Evolutionary conservation across 225 moss, liverwort and hornwort species (phyloP), one percentile per base, ranked within the genome.

Genomic region (Sphagnum contortum): DNA sequence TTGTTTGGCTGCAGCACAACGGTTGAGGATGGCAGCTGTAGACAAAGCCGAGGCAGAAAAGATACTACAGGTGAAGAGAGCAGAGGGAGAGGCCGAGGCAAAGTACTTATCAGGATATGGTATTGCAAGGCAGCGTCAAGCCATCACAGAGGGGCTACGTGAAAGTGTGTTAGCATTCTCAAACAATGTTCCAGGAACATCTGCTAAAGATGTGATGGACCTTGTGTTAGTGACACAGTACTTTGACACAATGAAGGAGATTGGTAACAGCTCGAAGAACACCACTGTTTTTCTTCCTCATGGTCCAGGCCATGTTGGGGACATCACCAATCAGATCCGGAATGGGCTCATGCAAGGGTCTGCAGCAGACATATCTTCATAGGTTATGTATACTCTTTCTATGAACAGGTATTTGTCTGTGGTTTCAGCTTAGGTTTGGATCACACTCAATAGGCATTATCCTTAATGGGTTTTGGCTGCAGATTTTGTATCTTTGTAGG

Each of bases 231-330:
- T 98, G 44, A 98, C 96, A 0, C 92, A 98, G 69, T 98, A 98
- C 71, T 98, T 98, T 61, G 96, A 98, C 75, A 98, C 96, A 10
- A 98, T 92, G 92, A 98, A 98, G 75, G 96, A 98, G 48, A 81
- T 98, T 29, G 96, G 92, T 5, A 80, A 75, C 61, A 72, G 72
- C 51, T 98, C 96, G 8, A 98, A 83, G 77, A 92, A 74, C 64
- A 88, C 88, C 12, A 90, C 96, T 2, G 83, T 98, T 5, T 98
- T 98, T 61, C 71, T 98, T 48, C 96, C 96, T 57, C 96, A 92
- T 75, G 96, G 96, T 49, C 96, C 92, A 14, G 96, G 90, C 3
- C 87, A 90, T 66, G 87, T 98, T 9, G 72, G 72, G 12, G 90
- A 98, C 8, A 75, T 98, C 9, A 82, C 92, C 5, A 63, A 72